Percentiles rank a stretch among this genome's conserved stretches.
Conservation (phyloP, 2,329 filamentous ascomycete genomes). For the Coniochaeta hoffmannii region DNA sequence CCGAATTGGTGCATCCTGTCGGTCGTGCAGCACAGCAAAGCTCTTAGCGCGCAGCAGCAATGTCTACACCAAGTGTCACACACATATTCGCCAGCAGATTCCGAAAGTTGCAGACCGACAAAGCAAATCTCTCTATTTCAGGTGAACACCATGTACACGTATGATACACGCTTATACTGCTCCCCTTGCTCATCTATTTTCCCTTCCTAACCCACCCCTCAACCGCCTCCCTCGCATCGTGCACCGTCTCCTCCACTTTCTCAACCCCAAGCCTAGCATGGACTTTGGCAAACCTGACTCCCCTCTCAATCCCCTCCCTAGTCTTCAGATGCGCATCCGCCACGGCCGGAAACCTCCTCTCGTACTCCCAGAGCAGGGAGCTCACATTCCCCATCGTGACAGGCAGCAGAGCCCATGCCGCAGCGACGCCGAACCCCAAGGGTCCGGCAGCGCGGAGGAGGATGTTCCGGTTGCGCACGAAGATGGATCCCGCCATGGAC, state of each 20-base stretch:
- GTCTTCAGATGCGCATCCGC: slow-evolving; percentile 72
- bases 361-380: slow-evolving; percentile 83
- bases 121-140: slow-evolving; percentile 2
- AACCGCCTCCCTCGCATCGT: slow-evolving; percentile 64
- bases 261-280: slow-evolving; percentile 63
- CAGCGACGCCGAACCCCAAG: slow-evolving; percentile 70
- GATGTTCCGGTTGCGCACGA: slow-evolving; percentile 81
- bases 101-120: no score
- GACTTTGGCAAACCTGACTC: slow-evolving; percentile 65
- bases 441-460: slow-evolving; percentile 72
- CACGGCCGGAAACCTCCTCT: slow-evolving; percentile 78
- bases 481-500: slow-evolving; percentile 89
- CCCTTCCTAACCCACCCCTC: slow-evolving; percentile 92
- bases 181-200: slow-evolving; percentile 44
- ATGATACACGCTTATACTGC: not conserved
- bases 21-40: no score
- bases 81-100: no score
- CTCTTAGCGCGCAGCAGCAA: no score
- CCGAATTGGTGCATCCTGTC: no score
- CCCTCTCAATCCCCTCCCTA: slow-evolving; percentile 60
- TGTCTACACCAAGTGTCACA: no score
- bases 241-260: slow-evolving; percentile 76
- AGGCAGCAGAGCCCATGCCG: slow-evolving; percentile 79
- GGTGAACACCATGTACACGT: not conserved
- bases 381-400: slow-evolving; percentile 85